phyloP scores from a whole-genome alignment of 108 stramenopile genomes.

The Nitzschia putrida region DNA sequence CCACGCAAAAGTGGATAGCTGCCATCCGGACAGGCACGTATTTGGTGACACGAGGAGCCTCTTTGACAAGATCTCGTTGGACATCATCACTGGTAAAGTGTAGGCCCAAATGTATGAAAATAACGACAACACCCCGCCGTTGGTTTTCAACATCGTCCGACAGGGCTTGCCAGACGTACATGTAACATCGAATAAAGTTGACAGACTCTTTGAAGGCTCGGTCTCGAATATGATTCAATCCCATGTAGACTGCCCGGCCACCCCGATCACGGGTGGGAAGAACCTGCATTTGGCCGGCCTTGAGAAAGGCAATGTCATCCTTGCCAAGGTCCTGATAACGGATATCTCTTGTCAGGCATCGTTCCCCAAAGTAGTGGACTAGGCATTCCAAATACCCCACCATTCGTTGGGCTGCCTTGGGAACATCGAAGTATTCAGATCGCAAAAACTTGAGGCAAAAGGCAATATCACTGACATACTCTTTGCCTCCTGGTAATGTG shows the following conservation, averaged over 20 bases:
- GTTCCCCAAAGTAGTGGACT: conserved; percentile 22
- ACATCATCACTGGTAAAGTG: no score
- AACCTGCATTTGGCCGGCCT: conserved; percentile 1
- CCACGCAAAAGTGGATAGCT: conserved; percentile 6
- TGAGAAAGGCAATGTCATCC: conserved; percentile 8
- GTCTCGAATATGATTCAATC: background rate
- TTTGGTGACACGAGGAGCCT: background rate
- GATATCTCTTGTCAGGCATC: conserved; percentile 2
- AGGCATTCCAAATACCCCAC: conserved; percentile 6
- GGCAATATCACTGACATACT: background rate
- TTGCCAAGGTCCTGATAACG: conserved; percentile 6
- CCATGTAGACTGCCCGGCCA: conserved; percentile 1
- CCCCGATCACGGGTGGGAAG: background rate
- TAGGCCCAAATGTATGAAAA: no score
- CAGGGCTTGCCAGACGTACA: background rate
- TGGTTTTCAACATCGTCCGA: background rate
- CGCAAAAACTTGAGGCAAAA: conserved; percentile 31
- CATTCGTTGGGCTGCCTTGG: conserved; percentile 26
- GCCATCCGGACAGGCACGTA: background rate
- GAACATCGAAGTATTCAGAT: conserved; percentile 31
- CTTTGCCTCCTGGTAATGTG: background rate
- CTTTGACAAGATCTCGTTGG: background rate
- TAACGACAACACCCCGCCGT: no score
- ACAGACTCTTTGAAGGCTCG: background rate
- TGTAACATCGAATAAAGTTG: background rate